A percentile compares a stretch with the other conserved stretches of the same genome.
Conservation (phyloP, 2,329 filamentous ascomycete genomes). For the Penicillium sp. region DNA sequence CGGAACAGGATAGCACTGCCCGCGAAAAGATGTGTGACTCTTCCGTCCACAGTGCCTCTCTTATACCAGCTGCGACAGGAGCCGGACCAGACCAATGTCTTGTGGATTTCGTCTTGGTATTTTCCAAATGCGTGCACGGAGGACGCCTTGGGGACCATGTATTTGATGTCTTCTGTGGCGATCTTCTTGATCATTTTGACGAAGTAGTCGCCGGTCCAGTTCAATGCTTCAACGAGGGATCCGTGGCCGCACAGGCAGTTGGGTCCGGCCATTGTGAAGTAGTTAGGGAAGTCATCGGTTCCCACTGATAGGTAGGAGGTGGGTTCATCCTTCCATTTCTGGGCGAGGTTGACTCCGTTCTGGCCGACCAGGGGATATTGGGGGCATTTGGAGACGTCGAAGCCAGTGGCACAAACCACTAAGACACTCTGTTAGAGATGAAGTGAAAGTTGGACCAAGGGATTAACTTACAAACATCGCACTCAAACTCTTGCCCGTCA, state of each 20-base stretch:
- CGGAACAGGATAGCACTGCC: constrained; percentile 44
- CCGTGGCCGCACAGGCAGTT: constrained; percentile 34
- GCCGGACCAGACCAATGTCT: constrained; percentile 31
- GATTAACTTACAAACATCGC: constrained; percentile 1
- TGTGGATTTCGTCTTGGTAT: constrained; percentile 52
- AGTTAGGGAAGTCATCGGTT: constrained; percentile 31
- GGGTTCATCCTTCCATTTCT: constrained; percentile 28
- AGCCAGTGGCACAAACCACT: constrained; percentile 42
- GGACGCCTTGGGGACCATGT: constrained; percentile 37
- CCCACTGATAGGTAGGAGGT: constrained; percentile 30
- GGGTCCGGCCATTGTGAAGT: constrained; percentile 35
- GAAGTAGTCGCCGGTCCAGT: constrained; percentile 32
- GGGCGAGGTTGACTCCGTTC: constrained; percentile 22
- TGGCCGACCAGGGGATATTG: constrained; percentile 37
- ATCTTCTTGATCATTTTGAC: constrained; percentile 36
- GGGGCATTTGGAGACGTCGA: constrained; percentile 40
- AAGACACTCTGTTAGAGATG: background rate
- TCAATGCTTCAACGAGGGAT: constrained; percentile 23
- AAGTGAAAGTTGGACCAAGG: background rate
- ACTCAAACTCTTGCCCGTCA: constrained; percentile 21
- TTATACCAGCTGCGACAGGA: constrained; percentile 58
- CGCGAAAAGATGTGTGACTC: constrained; percentile 49
- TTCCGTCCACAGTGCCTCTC: constrained; percentile 44
- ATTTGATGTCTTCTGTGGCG: constrained; percentile 32
- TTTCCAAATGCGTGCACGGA: constrained; percentile 48